Evolutionary conservation across 306 rosid genomes (phyloP), one percentile per base, ranked within the genome.

Genomic region (Castanopsis chinensis): DNA sequence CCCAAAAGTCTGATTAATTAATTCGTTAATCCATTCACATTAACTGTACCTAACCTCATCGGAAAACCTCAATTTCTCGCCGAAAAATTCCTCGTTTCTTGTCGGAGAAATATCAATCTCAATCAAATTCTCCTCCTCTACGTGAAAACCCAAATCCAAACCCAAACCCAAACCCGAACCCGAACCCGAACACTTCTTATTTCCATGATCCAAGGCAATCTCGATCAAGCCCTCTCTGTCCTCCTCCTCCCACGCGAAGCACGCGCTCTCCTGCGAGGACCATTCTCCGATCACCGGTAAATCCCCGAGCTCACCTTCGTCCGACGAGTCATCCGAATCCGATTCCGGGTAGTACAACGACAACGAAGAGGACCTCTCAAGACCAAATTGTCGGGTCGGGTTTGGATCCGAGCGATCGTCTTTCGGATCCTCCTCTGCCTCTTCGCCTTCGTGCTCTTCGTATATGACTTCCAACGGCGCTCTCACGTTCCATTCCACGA

Each of bases 391-490:
- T 49, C 27, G 55, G 7, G 79, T 75, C 32, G 55, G 61, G 14
- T 57, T 78, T 25, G 37, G 25, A 32, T 23, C 23, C 21, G 63
- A 69, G 21, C 25, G 55, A n/a, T 49, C 69, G 11, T 58, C 77
- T 20, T 59, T 69, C 51, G 63, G 57, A 35, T 59, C 73, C 6
- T 78, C 76, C 67, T 81, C 97, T 78, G 82, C 81, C 75, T 88
- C 90, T 69, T 85, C 96, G 10, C 81, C 92, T 77, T 92, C 98
- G 21, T 83, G 73, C 18, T 85, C 97, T 82, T 94, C 98, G 74
- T 92, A 88, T 72, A 95, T 95, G 17, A 92, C 89, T 71, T 95
- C 96, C 81, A 95, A 79, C 27, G 99, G 99, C 8, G 93, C 97
- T 71, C 89, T 90, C 85, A 95, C 85, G 35, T 92, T 82, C 99